Base-by-base conservation (phyloP, 2,329 filamentous ascomycete species). In the Pseudocercospora cruenta region DNA sequence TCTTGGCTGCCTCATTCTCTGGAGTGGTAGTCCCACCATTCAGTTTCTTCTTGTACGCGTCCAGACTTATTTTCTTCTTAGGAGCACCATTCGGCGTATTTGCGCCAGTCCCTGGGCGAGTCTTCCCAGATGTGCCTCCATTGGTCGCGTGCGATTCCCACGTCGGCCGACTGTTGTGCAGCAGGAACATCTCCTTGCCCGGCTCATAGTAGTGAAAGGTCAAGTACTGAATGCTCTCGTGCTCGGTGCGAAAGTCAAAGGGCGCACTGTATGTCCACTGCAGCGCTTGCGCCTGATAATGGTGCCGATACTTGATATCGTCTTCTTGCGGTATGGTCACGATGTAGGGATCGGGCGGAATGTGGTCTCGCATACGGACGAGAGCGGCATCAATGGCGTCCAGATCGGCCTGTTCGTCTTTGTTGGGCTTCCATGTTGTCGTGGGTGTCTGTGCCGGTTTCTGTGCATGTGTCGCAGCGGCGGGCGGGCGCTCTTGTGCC, bases 1-100 rank as follows among this genome's bases (percentile, higher is more conserved):
- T 63, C 57, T 62, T 66, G 70, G 61, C 60, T 5, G 49, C 31
- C 57, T 70, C 66, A 24, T 60, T 47, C n/a, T 70, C 69, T 19
- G 75, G 68, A 16, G 76, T 73, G 5, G 73, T 73, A 10, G 76
- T 66, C 9, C 73, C 76, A 49, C 74, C 79, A 62, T 77, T 81
- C 67, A 78, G 82, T 73, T 82, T 76, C 67, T 82, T 85, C 76
- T 86, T 88, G 77, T 89, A 90, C 45, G 85, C 86, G 49, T 82
- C 85, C 61, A 89, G 76, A 62, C 81, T 87, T 67, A 89, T 88
- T 76, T 88, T 89, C 80, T 88, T 89, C 78, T 86, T 88, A 24
- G 81, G 80, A 14, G 62, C 67, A 33, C 60, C 77, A 53, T 71
- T 78, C 28, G 83, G 80, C 21, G 80, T 82, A 69, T 77, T 79